phyloP scores from a whole-genome alignment of 208 protist species.

The Naegleria lovaniensis region DNA sequence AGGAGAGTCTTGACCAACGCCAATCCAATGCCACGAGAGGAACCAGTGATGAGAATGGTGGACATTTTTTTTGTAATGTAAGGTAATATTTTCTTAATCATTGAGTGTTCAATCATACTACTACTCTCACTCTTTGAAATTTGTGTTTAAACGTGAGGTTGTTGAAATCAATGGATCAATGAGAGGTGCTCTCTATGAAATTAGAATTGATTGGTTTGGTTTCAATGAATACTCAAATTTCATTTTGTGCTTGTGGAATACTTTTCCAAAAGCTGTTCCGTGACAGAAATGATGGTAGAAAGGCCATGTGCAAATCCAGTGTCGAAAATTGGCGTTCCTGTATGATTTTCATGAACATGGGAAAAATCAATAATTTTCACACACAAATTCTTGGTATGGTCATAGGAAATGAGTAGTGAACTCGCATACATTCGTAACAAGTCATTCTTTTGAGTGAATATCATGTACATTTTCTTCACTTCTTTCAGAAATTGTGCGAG shows the following conservation, averaged over 20 bases:
- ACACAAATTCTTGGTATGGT: background rate
- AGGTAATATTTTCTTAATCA: too few species aligned
- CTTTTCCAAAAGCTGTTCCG: background rate
- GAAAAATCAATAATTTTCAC: conserved; percentile 1
- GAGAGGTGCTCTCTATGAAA: too few species aligned
- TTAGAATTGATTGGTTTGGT: too few species aligned
- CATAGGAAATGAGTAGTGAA: background rate
- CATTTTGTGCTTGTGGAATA: background rate
- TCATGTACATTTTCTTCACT: background rate
- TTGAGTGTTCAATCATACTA: too few species aligned
- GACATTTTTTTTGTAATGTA: background rate
- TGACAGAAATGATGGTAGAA: background rate
- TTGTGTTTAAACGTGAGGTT: too few species aligned
- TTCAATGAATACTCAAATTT: too few species aligned
- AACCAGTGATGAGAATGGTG: background rate
- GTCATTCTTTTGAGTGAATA: background rate
- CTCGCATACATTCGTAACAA: background rate
- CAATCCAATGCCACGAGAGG: background rate
- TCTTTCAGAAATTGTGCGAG: background rate
- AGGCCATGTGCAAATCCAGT: background rate
- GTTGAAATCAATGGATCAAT: too few species aligned
- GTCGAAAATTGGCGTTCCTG: background rate
- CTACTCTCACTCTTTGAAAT: too few species aligned
- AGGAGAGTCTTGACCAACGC: background rate
- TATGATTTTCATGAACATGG: background rate